A percentile compares a stretch with the other conserved stretches of the same genome.
phyloP scores from a whole-genome alignment of 495 filamentous ascomycete species.

The Podospora didyma region DNA sequence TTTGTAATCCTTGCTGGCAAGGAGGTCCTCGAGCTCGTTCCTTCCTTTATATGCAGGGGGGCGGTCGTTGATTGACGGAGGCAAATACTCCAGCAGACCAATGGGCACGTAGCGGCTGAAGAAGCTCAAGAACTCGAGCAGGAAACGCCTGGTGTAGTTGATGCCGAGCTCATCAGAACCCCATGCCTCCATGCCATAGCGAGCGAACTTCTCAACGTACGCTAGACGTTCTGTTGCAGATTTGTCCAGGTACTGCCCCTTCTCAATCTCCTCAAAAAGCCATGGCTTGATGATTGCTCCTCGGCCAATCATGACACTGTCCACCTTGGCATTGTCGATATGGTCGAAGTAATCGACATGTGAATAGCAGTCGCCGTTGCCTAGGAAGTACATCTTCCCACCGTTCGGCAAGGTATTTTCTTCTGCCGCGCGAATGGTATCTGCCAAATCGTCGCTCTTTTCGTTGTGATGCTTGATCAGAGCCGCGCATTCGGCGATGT shows the following conservation, averaged over 20 bases:
- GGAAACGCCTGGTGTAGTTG: conserved; percentile 80
- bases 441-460: conserved; percentile 55
- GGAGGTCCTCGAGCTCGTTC: conserved; percentile 85
- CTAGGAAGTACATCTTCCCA: conserved; percentile 77
- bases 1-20: conserved; percentile 84
- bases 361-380: conserved; percentile 95
- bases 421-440: conserved; percentile 77
- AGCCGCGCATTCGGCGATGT: conserved; percentile 85
- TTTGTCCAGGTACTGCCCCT: conserved; percentile 92
- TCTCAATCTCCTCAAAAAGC: conserved; percentile 94
- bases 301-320: conserved; percentile 86
- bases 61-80: conserved; percentile 80
- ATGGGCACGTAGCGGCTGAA: conserved; percentile 84
- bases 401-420: conserved; percentile 55
- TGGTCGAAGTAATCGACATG: conserved; percentile 82
- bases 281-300: conserved; percentile 95
- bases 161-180: conserved; percentile 91
- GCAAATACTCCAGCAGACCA: conserved; percentile 81
- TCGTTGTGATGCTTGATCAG: conserved; percentile 74
- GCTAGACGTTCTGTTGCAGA: conserved; percentile 77
- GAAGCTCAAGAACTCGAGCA: conserved; percentile 95
- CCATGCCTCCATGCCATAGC: conserved; percentile 90
- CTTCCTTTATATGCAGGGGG: conserved; percentile 78
- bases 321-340: conserved; percentile 70
- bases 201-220: conserved; percentile 83